Evolutionary conservation across 176 grass and related monocot genomes (phyloP).

Genomic region (Paspalum notatum): DNA sequence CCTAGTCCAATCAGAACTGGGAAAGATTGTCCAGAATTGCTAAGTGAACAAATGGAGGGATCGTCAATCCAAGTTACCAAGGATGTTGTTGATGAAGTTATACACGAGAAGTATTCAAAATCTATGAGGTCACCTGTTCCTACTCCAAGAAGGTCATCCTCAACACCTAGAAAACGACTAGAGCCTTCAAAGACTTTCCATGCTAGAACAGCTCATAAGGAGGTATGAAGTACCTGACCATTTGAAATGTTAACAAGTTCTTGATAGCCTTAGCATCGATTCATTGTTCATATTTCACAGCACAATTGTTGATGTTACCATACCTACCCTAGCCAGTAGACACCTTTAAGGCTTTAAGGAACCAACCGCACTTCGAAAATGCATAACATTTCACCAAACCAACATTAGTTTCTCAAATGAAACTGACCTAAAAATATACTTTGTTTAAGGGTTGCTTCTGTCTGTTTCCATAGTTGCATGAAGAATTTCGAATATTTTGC

Average conservation of each 20-base stretch:
- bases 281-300: conserved; percentile 14
- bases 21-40: conserved; percentile 57
- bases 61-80: conserved; percentile 52
- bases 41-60: conserved; percentile 43
- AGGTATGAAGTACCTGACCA: conserved; percentile 44
- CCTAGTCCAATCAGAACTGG: conserved; percentile 42
- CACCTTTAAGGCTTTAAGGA: background rate
- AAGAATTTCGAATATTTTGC: too few relatives aligned
- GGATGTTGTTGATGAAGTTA: conserved; percentile 48
- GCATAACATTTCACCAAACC: background rate
- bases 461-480: background rate
- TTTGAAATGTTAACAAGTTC: conserved; percentile 12
- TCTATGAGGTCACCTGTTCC: conserved; percentile 49
- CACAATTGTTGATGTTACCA: conserved; percentile 5
- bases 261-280: background rate
- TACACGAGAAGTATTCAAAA: conserved; percentile 48
- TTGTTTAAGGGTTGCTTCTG: background rate
- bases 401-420: background rate
- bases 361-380: background rate
- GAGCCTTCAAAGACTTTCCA: conserved; percentile 76
- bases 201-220: conserved; percentile 57
- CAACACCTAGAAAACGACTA: conserved; percentile 58
- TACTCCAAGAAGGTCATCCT: conserved; percentile 57
- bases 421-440: background rate
- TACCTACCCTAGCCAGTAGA: background rate